Base-by-base conservation (phyloP, 2,329 filamentous ascomycete genomes). In the Dactylellina leptospora region DNA sequence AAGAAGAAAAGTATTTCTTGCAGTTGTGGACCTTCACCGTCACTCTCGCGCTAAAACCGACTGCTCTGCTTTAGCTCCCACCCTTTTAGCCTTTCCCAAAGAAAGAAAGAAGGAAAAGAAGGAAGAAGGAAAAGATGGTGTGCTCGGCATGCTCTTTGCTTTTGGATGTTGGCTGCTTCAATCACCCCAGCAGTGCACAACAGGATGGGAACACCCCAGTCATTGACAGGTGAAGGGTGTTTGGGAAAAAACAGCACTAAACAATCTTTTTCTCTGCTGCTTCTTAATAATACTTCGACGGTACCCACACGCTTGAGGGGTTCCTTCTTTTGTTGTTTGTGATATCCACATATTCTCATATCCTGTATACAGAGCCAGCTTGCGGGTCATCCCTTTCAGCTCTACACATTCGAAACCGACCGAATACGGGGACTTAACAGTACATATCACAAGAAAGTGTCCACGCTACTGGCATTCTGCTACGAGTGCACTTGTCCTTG, bases 11-110 rank as follows among this genome's bases (percentile, higher is more conserved):
- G 50, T 25, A 53, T 51, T 53, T 64, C 59, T 64, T 63, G 68
- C 68, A 64, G 68, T 63, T 72, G 68, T 72, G 68, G 53, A 64
- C 59, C 66, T 61, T 53, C 38, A 71, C 66, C 27, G 45, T 72
- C 68, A 59, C 59, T 53, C 59, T 72, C 54, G 68, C 68, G 68
- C 68, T 72, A 63, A 72, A 51, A 58, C 66, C 66, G 47, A 71
- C 50, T 56, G 47, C 61, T 51, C 54, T 45, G 54, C 42, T 53
- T 53, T 68, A 36, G 62, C 62, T 68, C 20, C 45, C 33, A 53
- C 18, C 45, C 48, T 36, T n/a, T 27, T 36, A 33, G 38, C 47
- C 25, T 48, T 61, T 33, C 13, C 30, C 13, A 44, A 42, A 66
- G 56, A 53, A 55, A 54, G 38, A 66, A 58, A 61, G 51, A 36